Base-by-base conservation (phyloP, 768 basidiomycete genomes). In the Xanthoconium purpureum region DNA sequence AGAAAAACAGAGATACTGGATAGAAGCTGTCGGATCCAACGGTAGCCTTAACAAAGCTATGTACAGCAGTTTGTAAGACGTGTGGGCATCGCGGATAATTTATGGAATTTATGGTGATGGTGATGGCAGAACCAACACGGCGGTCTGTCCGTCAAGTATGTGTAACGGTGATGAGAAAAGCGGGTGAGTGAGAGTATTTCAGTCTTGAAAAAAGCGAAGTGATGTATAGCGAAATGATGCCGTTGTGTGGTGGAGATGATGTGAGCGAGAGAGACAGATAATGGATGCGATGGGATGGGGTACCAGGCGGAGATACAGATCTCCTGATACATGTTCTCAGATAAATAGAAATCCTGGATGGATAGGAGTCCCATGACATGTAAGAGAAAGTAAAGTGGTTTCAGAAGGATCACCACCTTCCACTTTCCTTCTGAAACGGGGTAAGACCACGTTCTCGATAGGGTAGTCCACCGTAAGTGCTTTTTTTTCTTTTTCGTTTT, bases 281-380 rank as follows among this genome's bases (percentile, higher is more conserved):
- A 59, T 55, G 55, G 59, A 67, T 69, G 68, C 57, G 57, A 60
- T 55, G 66, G 61, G 63, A 52, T 45, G 48, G 50, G 63, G 68
- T 60, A 65, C 67, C 63, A 52, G 54, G 36, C 28, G 52, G 64
- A 67, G 66, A 62, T 50, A 50, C 37, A 57, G 18, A 37, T 62
- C 69, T 63, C 65, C 63, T 61, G 61, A 62, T 71, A 67, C 67
- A 71, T 61, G 38, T 52, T 56, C 67, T 62, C 67, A 48, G 68
- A 67, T 71, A 71, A 73, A 71, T 71, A 73, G 57, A 64, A 63
- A 60, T 71, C 70, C 65, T 63, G 61, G 58, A 53, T 68, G 59
- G 65, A 65, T 57, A 62, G 43, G 57, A 66, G 62, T 66, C 69
- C 71, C 62, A 53, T 66, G 58, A 59, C 60, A 57, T 63, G 57